phyloP scores from a whole-genome alignment of 768 basidiomycete species.

The Agaricus blazei region DNA sequence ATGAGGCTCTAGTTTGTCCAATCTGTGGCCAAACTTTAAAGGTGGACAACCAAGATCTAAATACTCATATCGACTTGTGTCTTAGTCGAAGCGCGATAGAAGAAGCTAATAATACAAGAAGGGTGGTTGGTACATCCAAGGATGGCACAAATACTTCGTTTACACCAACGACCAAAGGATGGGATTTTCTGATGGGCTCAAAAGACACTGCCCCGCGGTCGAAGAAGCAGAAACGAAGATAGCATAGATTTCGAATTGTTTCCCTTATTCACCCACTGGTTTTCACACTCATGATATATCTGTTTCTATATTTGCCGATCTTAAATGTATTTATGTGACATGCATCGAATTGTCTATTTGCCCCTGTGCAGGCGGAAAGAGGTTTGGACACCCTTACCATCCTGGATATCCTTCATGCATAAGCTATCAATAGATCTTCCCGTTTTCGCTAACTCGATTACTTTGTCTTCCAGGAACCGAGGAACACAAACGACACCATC shows the following conservation, averaged over 20 bases:
- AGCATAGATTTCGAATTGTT: neutral
- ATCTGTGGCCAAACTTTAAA: slow-evolving; percentile 59
- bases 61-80: slow-evolving; percentile 88
- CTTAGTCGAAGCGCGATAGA: slow-evolving; percentile 73
- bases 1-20: slow-evolving; percentile 55
- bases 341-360: slow-evolving; percentile 17
- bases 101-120: slow-evolving; percentile 48
- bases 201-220: neutral
- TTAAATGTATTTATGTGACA: neutral
- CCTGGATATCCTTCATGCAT: slow-evolving; percentile 71
- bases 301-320: neutral
- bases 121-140: slow-evolving; percentile 20
- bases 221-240: slow-evolving; percentile 1
- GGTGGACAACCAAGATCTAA: slow-evolving; percentile 73
- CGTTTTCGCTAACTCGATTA: slow-evolving; percentile 51
- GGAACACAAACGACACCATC: slow-evolving; percentile 89
- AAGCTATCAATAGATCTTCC: slow-evolving; percentile 61
- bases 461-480: slow-evolving; percentile 41
- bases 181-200: neutral
- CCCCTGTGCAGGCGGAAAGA: slow-evolving; percentile 79
- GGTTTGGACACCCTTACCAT: slow-evolving; percentile 67
- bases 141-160: neutral
- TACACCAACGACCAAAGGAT: neutral
- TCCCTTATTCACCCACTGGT: neutral
- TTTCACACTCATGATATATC: neutral